Evolutionary conservation across 2,329 filamentous ascomycete genomes (phyloP).

Genomic region (Trichoderma koningii): DNA sequence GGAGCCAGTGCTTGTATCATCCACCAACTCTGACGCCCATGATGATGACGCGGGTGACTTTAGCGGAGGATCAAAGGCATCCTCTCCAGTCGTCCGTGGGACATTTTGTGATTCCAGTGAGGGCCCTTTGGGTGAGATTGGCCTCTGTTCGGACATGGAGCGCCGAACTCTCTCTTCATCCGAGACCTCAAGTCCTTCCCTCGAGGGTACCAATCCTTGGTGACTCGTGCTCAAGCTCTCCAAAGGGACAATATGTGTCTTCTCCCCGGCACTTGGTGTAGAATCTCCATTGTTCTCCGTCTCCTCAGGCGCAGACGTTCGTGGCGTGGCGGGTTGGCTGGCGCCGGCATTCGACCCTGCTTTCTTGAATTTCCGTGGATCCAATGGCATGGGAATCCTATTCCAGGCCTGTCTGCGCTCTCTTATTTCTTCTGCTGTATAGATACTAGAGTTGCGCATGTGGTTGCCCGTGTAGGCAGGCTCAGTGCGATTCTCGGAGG

Average conservation of each 20-base stretch:
- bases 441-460: constrained; percentile 21
- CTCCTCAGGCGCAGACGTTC: not conserved
- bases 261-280: not conserved
- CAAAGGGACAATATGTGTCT: not conserved
- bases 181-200: not conserved
- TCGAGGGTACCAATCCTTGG: not conserved
- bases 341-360: not conserved
- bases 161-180: not conserved
- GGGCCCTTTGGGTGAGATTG: not conserved
- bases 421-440: constrained; percentile 39
- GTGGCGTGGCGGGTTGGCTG: not conserved
- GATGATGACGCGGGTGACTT: not conserved
- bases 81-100: not conserved
- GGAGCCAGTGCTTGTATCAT: not conserved
- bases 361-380: constrained; percentile 31
- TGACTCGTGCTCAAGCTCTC: not conserved
- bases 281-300: not conserved
- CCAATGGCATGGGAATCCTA: constrained; percentile 41
- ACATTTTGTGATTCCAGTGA: no score
- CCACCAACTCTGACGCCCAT: not conserved
- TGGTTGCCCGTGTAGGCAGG: no score
- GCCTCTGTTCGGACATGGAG: not conserved
- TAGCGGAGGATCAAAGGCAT: not conserved
- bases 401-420: constrained; percentile 39
- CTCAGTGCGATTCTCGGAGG: not conserved